phyloP scores from a whole-genome alignment of 208 protist genomes.

The Trypanosoma cruzi region DNA sequence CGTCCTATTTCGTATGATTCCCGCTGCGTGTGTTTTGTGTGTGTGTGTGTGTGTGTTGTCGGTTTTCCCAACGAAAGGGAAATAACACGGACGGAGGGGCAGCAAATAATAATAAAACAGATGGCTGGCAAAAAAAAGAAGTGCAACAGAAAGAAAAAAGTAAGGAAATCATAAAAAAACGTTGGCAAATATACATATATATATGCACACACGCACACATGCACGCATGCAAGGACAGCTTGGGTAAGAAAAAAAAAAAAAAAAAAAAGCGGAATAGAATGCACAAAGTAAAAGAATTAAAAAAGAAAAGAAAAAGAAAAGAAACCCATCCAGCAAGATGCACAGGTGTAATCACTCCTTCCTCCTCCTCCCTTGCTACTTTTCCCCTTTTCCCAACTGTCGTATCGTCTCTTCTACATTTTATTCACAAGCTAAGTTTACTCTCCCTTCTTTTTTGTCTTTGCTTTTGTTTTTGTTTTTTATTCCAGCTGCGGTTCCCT shows the following conservation, averaged over 20 bases:
- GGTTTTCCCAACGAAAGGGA: no score
- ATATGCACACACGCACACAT: no score
- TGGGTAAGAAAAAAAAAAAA: no score
- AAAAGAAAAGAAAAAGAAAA: conserved; percentile 13
- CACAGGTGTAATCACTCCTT: neutral
- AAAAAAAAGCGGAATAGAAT: no score
- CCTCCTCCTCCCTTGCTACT: neutral
- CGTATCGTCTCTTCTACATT: neutral
- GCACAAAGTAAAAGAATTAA: neutral
- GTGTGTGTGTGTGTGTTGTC: no score
- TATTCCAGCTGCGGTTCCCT: neutral
- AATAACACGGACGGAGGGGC: neutral
- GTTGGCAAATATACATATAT: no score
- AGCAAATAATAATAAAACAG: neutral
- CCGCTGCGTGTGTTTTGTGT: no score
- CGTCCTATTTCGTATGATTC: no score
- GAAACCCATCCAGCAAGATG: neutral
- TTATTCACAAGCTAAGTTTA: neutral
- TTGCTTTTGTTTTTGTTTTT: conserved; percentile 3
- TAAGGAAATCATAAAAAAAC: no score
- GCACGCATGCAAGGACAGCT: no score
- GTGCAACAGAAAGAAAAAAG: no score
- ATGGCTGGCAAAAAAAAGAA: no score
- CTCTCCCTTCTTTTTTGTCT: neutral
- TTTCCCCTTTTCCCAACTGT: neutral